Base-by-base conservation (phyloP, 2,329 filamentous ascomycete species). In the Apiospora hydei region DNA sequence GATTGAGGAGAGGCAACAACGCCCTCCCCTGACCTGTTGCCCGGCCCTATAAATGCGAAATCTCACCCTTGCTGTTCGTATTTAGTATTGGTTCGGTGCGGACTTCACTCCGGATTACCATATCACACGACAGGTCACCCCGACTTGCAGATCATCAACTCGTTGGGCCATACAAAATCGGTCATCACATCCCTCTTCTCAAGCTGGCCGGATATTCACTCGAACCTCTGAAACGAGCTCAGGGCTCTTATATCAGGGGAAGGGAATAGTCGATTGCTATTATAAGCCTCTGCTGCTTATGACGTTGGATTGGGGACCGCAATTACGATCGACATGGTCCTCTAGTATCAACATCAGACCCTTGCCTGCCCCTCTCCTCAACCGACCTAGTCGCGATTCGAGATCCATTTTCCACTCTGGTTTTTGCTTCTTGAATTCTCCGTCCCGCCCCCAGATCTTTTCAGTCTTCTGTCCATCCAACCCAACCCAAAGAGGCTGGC, bases 251-350 rank as follows among this genome's bases (percentile, higher is more conserved):
- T 64, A 64, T 41, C 57, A 38, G 57, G 57, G 57, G 53, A 64
- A 64, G 34, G 34, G 34, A 41, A 64, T 64, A 64, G 21, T 4
- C 11, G 57, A 41, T 3, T 64, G 57, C 57, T 64, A 64, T 64
- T 64, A 64, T 64, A 64, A 64, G 57, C 57, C 57, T 64, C 57
- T 64, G 34, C 57, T 24, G 57, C 57, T 41, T 41, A 46, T 69
- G 67, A 69, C 67, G 38, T 69, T 69, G 43, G 26, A 24, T 47
- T 46, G 44, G 68, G 68, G 47, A 51, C 69, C 51, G 57, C 74
- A 75, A 77, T 77, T 77, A 70, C 72, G 76, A 77, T 77, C 76
- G 75, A 75, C 76, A 77, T 75, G 73, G 71, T 69, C 71, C 71
- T 69, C 70, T 74, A 75, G 53, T 64, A 64, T 64, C 57, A 64